Evolutionary conservation across 176 grass and related monocot genomes (phyloP).

Genomic region (Hordeum vulgare): MorexV3_pseudomolecules_assembly NC_058519.1:643921717-643922216

Average conservation of each 20-base stretch:
- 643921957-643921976: slow-evolving; percentile 40
- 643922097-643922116: not conserved
- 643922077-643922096: not conserved
- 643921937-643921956: not conserved
- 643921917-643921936: not conserved
- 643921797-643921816: slow-evolving; percentile 4
- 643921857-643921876: not conserved
- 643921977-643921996: slow-evolving; percentile 69
- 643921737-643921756: slow-evolving; percentile 68
- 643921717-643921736: slow-evolving; percentile 61
- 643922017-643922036: not conserved
- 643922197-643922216: too few species aligned
- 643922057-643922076: not conserved
- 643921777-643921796: slow-evolving; percentile 43
- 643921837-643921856: slow-evolving; percentile 57
- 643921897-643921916: not conserved
- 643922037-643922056: not conserved
- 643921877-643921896: slow-evolving; percentile 12
- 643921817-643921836: slow-evolving; percentile 49
- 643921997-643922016: slow-evolving; percentile 59
- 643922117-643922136: too few species aligned
- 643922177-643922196: too few species aligned
- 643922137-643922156: too few species aligned
- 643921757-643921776: slow-evolving; percentile 37
- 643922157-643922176: too few species aligned